Percentiles rank a stretch among this genome's conserved stretches.
Evolutionary conservation across 176 grass and related monocot species (phyloP).

Genomic region (Oryza coarctata): DNA sequence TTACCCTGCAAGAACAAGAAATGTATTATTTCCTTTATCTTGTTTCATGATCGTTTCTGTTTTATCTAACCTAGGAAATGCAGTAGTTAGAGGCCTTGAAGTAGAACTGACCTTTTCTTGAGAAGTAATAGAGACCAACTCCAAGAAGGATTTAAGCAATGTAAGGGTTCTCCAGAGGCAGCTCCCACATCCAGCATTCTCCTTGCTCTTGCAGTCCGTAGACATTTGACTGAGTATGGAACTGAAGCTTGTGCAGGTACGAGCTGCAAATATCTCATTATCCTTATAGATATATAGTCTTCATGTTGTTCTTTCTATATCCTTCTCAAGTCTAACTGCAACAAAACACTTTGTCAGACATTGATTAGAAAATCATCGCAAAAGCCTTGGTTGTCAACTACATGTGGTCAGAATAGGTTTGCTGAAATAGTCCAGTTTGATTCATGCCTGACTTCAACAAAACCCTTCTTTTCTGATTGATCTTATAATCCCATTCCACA

Average conservation of each 20-base stretch:
- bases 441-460: conserved; percentile 21
- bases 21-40: conserved; percentile 33
- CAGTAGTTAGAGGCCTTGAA: conserved; percentile 46
- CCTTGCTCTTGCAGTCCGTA: conserved; percentile 27
- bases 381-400: conserved; percentile 27
- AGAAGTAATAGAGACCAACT: conserved; percentile 49
- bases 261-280: conserved; percentile 7
- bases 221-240: conserved; percentile 24
- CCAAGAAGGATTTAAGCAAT: conserved; percentile 49
- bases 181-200: conserved; percentile 21
- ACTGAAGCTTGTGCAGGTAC: conserved; percentile 26
- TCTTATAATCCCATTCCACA: conserved; percentile 23
- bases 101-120: conserved; percentile 59
- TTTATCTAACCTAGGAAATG: conserved; percentile 40
- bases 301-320: background rate
- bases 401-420: background rate
- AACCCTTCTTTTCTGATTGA: background rate
- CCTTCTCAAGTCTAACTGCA: conserved; percentile 26
- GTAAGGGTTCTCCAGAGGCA: conserved; percentile 42
- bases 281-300: conserved; percentile 1
- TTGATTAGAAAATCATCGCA: conserved; percentile 23
- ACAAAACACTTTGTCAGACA: conserved; percentile 33
- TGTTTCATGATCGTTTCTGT: conserved; percentile 33
- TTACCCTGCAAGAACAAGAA: conserved; percentile 43
- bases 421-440: conserved; percentile 23